These are phyloP conservation scores for Nicotiana sylvestris DNA, from an alignment of 257 asterid species.

Conservation along the genomic window DNA sequence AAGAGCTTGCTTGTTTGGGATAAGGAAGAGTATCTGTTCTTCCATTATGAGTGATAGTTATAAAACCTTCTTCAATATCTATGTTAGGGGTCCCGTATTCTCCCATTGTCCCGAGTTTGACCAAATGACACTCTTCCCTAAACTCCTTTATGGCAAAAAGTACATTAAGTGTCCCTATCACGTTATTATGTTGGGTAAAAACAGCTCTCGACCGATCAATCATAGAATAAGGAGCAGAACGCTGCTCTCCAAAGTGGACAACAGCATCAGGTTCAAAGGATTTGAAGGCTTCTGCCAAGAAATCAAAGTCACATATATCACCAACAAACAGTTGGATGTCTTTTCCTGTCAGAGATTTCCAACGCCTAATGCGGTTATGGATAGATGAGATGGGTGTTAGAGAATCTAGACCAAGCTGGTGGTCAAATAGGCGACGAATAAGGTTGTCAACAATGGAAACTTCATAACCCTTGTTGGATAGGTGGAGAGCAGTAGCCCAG, in stretches of 20 bases:
- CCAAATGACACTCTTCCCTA: constrained; percentile 87
- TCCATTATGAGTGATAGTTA: constrained; percentile 84
- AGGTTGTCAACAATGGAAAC: constrained; percentile 86
- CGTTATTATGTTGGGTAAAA: constrained; percentile 84
- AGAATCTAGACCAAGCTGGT: constrained; percentile 89
- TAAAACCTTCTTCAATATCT: constrained; percentile 92
- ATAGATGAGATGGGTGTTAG: constrained; percentile 88
- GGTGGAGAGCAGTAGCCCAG: constrained; percentile 77
- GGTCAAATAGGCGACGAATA: constrained; percentile 79
- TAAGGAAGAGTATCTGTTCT: constrained; percentile 90
- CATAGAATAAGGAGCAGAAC: constrained; percentile 98
- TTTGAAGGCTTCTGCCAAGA: constrained; percentile 64
- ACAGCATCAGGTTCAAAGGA: constrained; percentile 81
- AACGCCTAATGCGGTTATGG: constrained; percentile 71
- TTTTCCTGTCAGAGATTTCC: constrained; percentile 79
- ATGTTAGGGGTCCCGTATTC: constrained; percentile 97
- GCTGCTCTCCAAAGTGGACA: constrained; percentile 96
- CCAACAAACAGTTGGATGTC: constrained; percentile 71
- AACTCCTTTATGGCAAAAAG: constrained; percentile 88
- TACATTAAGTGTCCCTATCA: constrained; percentile 85
- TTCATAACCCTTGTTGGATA: constrained; percentile 61
- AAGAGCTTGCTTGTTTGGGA: constrained; percentile 94
- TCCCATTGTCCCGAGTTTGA: constrained; percentile 99
- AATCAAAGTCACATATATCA: constrained; percentile 89
- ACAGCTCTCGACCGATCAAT: constrained; percentile 90